Base-by-base conservation (phyloP, 164 flowering plant genomes). In the Aristolochia fimbriata region DNA sequence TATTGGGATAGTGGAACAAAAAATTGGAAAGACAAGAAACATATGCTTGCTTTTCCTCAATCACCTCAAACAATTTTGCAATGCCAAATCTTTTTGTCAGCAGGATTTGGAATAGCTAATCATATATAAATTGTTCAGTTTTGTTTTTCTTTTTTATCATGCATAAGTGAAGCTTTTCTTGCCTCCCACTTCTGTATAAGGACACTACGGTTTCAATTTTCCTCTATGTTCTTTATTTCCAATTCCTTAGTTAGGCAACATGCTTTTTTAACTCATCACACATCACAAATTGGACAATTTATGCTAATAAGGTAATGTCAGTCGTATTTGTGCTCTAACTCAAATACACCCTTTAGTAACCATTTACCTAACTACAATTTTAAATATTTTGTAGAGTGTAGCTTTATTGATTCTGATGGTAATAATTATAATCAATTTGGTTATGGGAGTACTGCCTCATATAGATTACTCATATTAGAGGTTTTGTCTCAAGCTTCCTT, bases 381-480 rank as follows among this genome's bases (percentile, higher is more conserved):
- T 9, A 23, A 57, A 49, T 2, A 48, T 21, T 63, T 66, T 73
- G 61, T 73, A 90, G 97, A 61, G 81, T 6, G 85, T 84, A 62
- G 87, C 90, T 43, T 62, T 90, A 24, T 37, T 83, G 61, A 81
- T 93, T 58, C 95, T 93, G 19, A 17, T 90, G 61, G 14, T 84
- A 57, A 81, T 90, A 67, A 74, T 86, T 41, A 84, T 57, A 16
- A 68, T 86, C 58, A 93, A 93, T 62, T 66, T 93, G 60, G 97
- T 86, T 0, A 78, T 94, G 46, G 99, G 97, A 60, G 73, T 88
- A 52, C 91, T 94, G 61, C 97, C 97, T 16, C 88, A 82, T 25
- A 89, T 91, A 47, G 96, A 91, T 87, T 69, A 96, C 99, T 63
- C 99, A 93, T 67, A 80, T 93, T 55, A 96, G 99, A 75, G 99